These are phyloP conservation scores for Candida ovalis DNA, from an alignment of 805 yeast genomes.

Conservation along the genomic window DNA sequence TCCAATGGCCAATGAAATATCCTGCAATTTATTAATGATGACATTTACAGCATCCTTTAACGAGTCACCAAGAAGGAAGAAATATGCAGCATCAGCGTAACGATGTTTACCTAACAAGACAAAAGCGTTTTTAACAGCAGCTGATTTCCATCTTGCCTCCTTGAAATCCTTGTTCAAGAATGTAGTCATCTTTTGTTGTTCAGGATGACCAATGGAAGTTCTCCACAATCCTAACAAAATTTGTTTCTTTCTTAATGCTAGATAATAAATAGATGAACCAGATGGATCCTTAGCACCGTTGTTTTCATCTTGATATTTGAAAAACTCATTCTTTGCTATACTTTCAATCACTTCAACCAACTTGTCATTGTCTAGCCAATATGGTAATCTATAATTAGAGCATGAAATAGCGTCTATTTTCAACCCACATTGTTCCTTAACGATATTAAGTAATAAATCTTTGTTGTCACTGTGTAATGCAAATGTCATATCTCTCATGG, in stretches of 20 bases:
- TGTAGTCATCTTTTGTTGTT: constrained; percentile 75
- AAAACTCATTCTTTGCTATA: constrained; percentile 70
- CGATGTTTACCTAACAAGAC: constrained; percentile 87
- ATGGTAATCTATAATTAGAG: constrained; percentile 58
- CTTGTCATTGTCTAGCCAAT: constrained; percentile 57
- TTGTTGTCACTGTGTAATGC: constrained; percentile 81
- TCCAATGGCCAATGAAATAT: constrained; percentile 71
- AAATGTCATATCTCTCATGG: constrained; percentile 83
- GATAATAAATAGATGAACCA: constrained; percentile 64
- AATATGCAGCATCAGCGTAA: constrained; percentile 81
- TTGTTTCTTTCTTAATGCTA: constrained; percentile 75
- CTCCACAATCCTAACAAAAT: constrained; percentile 81
- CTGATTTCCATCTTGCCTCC: constrained; percentile 75
- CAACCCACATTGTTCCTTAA: constrained; percentile 39
- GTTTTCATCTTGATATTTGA: constrained; percentile 33
- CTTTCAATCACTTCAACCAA: constrained; percentile 55
- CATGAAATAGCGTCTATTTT: constrained; percentile 60
- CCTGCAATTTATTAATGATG: constrained; percentile 60
- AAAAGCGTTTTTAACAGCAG: constrained; percentile 90
- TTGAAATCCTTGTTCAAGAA: constrained; percentile 75
- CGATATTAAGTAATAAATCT: constrained; percentile 53
- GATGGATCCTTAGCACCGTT: constrained; percentile 64
- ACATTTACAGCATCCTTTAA: constrained; percentile 76
- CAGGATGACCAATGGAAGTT: constrained; percentile 69
- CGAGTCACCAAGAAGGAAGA: constrained; percentile 75